Conservation (phyloP, 1,284 basidiomycete genomes). For the Lignosus rhinocerotis region DNA sequence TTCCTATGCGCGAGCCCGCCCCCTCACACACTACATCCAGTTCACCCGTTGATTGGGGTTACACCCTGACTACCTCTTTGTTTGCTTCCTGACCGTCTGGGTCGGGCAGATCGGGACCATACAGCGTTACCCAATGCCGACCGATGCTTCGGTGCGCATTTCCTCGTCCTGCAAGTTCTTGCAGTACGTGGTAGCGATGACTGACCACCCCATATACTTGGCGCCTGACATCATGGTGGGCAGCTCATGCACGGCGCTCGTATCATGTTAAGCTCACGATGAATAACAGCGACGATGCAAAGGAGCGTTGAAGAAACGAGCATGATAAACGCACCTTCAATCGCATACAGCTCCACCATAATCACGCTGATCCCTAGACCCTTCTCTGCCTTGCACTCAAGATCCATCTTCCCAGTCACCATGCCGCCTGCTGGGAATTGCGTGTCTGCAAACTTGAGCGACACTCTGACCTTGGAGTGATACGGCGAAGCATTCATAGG, state of each 20-base stretch:
- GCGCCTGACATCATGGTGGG: neutral
- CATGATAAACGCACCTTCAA: slow-evolving; percentile 52
- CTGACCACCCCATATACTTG: neutral
- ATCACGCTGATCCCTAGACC: slow-evolving; percentile 71
- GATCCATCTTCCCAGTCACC: slow-evolving; percentile 71
- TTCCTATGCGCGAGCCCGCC: too few relatives aligned
- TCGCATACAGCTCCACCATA: slow-evolving; percentile 72
- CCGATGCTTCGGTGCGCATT: too few relatives aligned
- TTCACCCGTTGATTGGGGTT: too few relatives aligned
- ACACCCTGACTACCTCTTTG: too few relatives aligned
- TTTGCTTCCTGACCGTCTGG: too few relatives aligned
- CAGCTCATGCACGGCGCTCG: neutral
- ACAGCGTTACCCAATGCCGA: too few relatives aligned
- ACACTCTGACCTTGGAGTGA: slow-evolving; percentile 73
- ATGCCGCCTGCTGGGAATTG: slow-evolving; percentile 63
- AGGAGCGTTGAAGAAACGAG: neutral
- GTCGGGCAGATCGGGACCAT: too few relatives aligned
- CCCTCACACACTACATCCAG: too few relatives aligned
- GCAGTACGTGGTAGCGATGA: neutral
- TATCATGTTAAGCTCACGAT: neutral
- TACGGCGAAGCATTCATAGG: slow-evolving; percentile 77
- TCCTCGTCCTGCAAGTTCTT: too few relatives aligned
- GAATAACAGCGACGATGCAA: neutral
- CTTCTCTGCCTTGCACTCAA: slow-evolving; percentile 73
- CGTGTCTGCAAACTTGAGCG: slow-evolving; percentile 55